Evolutionary conservation across 2,329 filamentous ascomycete genomes (phyloP).

Genomic region (Calonectria fujianensis): DNA sequence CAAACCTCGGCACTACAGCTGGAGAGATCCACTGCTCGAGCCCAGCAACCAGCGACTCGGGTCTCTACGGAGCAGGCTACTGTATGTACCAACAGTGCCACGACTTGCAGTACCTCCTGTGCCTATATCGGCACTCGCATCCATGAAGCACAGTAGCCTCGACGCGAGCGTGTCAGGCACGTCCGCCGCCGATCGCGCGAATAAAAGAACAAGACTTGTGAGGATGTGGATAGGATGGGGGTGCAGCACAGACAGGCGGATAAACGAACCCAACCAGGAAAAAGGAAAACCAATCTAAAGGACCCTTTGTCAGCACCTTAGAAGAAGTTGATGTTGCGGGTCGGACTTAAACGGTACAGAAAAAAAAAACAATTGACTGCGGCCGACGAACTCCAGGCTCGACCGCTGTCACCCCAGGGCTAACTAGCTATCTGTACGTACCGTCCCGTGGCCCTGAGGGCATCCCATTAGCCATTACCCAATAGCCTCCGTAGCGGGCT

Average conservation of each 20-base stretch:
- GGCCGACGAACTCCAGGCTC: conserved; percentile 14
- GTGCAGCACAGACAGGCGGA: not conserved
- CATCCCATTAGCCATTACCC: conserved; percentile 15
- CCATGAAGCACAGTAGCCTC: not conserved
- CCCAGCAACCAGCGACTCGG: conserved; percentile 37
- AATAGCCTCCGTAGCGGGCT: conserved; percentile 4
- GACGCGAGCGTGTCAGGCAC: not conserved
- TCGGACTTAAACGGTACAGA: conserved; percentile 34
- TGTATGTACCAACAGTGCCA: not conserved
- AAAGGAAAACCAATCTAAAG: not conserved
- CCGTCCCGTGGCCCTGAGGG: not conserved
- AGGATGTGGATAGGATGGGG: conserved; percentile 8
- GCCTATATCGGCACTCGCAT: conserved; percentile 14
- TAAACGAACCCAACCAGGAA: not conserved
- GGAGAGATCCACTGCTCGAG: conserved; percentile 32
- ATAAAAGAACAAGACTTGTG: not conserved
- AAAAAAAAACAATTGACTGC: conserved; percentile 12
- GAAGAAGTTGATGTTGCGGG: conserved; percentile 35
- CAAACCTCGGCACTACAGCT: conserved; percentile 14
- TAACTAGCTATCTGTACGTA: not conserved
- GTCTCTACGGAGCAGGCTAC: conserved; percentile 18
- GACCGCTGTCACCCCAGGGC: conserved; percentile 12
- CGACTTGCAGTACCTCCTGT: not conserved
- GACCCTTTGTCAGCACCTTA: conserved; percentile 21
- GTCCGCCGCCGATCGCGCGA: conserved; percentile 6